These are phyloP conservation scores for Phytophthora foliorum DNA, from an alignment of 352 stramenopile genomes.

Conservation along the genomic window DNA sequence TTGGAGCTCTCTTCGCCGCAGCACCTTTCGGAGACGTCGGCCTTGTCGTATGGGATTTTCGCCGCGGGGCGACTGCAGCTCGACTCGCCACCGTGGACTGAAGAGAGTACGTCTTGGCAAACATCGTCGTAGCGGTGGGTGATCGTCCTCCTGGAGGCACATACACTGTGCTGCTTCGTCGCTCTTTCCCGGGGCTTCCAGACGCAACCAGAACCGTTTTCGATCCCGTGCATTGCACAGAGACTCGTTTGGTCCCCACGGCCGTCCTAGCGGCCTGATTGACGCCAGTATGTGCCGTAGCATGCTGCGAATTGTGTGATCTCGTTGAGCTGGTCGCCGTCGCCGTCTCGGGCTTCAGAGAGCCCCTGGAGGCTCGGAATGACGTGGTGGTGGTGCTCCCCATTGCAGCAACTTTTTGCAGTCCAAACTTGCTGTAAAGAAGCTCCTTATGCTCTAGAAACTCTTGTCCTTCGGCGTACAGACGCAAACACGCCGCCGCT, in stretches of 20 bases:
- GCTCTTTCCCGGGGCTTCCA: conserved; percentile 17
- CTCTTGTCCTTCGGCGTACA: conserved; percentile 70
- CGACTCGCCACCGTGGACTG: conserved; percentile 53
- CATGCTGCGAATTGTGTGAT: background rate
- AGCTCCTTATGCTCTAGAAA: conserved; percentile 67
- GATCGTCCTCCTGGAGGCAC: conserved; percentile 29
- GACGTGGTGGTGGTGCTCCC: background rate
- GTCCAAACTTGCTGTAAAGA: conserved; percentile 68
- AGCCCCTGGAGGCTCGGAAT: background rate
- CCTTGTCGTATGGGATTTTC: conserved; percentile 14
- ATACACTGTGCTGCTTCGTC: conserved; percentile 37
- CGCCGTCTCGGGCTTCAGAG: background rate
- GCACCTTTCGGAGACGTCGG: conserved; percentile 12
- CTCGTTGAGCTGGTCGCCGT: conserved; percentile 1
- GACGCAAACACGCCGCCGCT: conserved; percentile 48
- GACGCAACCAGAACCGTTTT: background rate
- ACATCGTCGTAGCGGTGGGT: conserved; percentile 14
- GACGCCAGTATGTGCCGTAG: background rate
- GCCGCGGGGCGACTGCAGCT: conserved; percentile 41
- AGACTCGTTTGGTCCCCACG: background rate
- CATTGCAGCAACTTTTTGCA: conserved; percentile 28
- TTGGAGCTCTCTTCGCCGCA: background rate
- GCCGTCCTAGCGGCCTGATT: conserved; percentile 6
- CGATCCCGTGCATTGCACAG: background rate
- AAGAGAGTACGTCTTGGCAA: conserved; percentile 49